Evolutionary conservation across 345 rosid species (phyloP), one percentile per base, ranked within the genome.

Genomic region (Populus euphratica): DNA sequence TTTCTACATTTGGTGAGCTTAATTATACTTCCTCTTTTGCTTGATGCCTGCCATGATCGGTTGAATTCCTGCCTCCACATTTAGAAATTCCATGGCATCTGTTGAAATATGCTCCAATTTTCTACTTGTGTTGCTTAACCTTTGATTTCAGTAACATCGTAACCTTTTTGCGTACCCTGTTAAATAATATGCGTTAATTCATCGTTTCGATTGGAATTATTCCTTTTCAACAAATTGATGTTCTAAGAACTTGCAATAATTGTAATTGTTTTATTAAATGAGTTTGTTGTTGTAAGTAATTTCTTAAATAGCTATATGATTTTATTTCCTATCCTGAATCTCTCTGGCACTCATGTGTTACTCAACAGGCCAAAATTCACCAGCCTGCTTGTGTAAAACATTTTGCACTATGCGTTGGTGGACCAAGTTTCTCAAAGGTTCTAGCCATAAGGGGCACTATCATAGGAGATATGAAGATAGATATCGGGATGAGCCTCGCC

Each of bases 341-440:
- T 44, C 62, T 68, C 77, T 74, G 66, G 35, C 66, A 31, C 77
- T 25, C 31, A 78, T 79, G 73, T 71, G 23, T 73, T 70, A 50
- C 78, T 86, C 63, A 61, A 81, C 84, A 84, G 90, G 88, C 66
- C 66, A 62, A 78, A 77, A 79, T 69, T 77, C 81, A 33, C 83
- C 70, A 73, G 72, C 72, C 71, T 65, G 72, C 50, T 61, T 71
- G 66, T 33, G 43, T 44, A 62, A 74, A 76, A 63, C 59, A 25
- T 74, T 73, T 79, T 14, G n/a, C 78, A 65, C 27, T 69, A 94
- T 96, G 99, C 95, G 89, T 67, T 96, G 99, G 99, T 87, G 90
- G 76, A 92, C 87, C 74, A 90, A 92, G 77, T 81, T 92, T 83
- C 78, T 96, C 41, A 88, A 89, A 59, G 97, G 95, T 61, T 88